These are phyloP conservation scores for Fusarium goolgardi DNA, from an alignment of 2,329 filamentous ascomycete species.

Conservation along the genomic window DNA sequence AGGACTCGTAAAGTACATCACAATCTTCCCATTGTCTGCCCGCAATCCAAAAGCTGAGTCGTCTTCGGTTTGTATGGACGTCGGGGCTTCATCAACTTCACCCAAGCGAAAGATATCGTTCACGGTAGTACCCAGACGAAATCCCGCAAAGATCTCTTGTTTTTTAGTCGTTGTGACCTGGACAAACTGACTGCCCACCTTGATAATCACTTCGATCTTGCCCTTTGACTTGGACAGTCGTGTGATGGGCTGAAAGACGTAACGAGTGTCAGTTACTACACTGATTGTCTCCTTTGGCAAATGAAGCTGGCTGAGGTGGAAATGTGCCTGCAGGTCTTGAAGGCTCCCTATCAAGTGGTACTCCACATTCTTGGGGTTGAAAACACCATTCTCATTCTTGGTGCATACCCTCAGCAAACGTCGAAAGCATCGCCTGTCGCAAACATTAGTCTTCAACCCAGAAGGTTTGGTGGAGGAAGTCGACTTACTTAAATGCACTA, in stretches of 20 bases:
- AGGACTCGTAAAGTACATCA: conserved; percentile 77
- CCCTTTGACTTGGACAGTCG: conserved; percentile 75
- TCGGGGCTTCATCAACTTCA: conserved; percentile 75
- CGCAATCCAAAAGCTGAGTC: conserved; percentile 75
- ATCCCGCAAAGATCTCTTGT: conserved; percentile 73
- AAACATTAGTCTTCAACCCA: conserved; percentile 7
- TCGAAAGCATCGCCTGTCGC: conserved; percentile 68
- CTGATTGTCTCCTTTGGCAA: conserved; percentile 77
- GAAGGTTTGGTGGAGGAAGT: too few species aligned
- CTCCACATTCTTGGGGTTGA: conserved; percentile 73
- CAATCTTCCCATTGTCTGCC: conserved; percentile 75
- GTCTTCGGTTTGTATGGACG: conserved; percentile 72
- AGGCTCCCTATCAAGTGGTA: conserved; percentile 74
- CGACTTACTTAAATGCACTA: conserved; percentile 69
- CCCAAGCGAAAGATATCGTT: conserved; percentile 77
- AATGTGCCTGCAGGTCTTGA: conserved; percentile 73
- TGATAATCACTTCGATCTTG: conserved; percentile 76
- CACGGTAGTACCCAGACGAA: conserved; percentile 70
- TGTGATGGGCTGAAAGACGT: conserved; percentile 73
- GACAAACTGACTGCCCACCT: conserved; percentile 75
- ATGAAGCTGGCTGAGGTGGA: conserved; percentile 73
- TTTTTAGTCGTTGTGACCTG: conserved; percentile 77
- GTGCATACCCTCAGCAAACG: conserved; percentile 70
- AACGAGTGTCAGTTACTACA: conserved; percentile 73
- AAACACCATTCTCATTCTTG: conserved; percentile 69